phyloP scores from a whole-genome alignment of 2,329 filamentous ascomycete species.

The Phyllosticta citrichinensis region DNA sequence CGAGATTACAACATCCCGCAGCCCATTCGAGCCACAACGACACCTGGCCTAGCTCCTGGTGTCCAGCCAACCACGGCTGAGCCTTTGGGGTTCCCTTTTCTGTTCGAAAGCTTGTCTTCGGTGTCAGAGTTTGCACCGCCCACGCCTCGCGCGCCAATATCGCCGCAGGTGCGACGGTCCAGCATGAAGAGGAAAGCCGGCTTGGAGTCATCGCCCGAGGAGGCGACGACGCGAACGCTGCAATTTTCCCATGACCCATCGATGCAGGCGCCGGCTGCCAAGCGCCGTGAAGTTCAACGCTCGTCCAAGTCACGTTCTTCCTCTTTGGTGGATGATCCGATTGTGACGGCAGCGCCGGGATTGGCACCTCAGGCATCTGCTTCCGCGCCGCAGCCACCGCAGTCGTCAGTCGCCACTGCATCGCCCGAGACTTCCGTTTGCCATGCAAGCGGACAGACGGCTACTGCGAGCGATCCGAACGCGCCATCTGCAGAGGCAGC shows the following conservation, averaged over 20 bases:
- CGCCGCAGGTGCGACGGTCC: background rate
- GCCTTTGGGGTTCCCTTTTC: background rate
- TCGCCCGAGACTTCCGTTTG: slow-evolving; percentile 10
- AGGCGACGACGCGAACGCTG: background rate
- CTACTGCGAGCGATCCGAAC: background rate
- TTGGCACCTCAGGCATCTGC: background rate
- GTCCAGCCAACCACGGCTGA: background rate
- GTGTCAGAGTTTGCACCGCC: background rate
- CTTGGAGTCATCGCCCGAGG: slow-evolving; percentile 1
- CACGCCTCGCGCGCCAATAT: background rate
- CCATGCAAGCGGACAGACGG: slow-evolving; percentile 10
- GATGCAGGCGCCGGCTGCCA: slow-evolving; percentile 3
- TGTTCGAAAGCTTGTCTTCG: background rate
- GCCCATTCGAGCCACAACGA: slow-evolving; percentile 10
- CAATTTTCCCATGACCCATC: background rate
- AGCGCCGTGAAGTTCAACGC: background rate
- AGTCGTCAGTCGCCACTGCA: slow-evolving; percentile 9
- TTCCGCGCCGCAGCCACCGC: background rate
- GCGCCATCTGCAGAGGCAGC: background rate
- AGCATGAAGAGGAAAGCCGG: slow-evolving; percentile 8
- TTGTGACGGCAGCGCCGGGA: background rate
- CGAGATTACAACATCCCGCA: slow-evolving; percentile 32
- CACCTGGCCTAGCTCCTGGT: background rate
- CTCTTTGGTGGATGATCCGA: slow-evolving; percentile 1
- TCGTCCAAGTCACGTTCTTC: background rate